Evolutionary conservation across 495 filamentous ascomycete genomes (phyloP).

Genomic region (Lentithecium fluviatile): DNA sequence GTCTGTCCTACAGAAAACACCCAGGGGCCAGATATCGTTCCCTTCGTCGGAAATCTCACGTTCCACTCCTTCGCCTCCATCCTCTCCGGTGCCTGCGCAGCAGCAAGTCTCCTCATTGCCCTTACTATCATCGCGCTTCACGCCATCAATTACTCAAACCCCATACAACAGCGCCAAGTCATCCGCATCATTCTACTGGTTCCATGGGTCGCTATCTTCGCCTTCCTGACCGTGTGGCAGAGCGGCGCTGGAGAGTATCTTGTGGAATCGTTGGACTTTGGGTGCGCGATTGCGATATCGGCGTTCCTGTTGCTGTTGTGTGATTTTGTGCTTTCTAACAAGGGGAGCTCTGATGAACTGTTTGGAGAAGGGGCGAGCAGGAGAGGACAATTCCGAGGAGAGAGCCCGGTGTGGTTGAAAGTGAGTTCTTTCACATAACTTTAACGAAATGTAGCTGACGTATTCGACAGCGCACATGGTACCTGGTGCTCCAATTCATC

Average conservation of each 20-base stretch:
- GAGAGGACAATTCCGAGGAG: constrained; percentile 7
- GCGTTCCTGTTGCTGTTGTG: constrained; percentile 29
- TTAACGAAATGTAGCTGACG: not conserved
- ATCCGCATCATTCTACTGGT: constrained; percentile 26
- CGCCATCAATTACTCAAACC: constrained; percentile 25
- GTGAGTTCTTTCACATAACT: not conserved
- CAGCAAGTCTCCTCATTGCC: constrained; percentile 4
- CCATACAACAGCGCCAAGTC: constrained; percentile 31
- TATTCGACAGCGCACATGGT: constrained; percentile 15
- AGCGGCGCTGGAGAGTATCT: constrained; percentile 18
- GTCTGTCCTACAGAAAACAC: constrained; percentile 13
- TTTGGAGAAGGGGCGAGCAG: constrained; percentile 16
- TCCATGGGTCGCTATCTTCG: constrained; percentile 22
- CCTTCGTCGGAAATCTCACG: constrained; percentile 17
- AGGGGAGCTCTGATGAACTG: constrained; percentile 19
- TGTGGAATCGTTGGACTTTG: constrained; percentile 13
- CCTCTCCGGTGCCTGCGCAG: constrained; percentile 14
- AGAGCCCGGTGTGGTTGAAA: constrained; percentile 28
- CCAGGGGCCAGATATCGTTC: constrained; percentile 14
- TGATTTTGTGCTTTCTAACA: constrained; percentile 15
- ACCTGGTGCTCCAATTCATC: constrained; percentile 38
- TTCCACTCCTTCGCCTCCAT: constrained; percentile 20
- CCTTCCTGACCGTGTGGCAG: constrained; percentile 15
- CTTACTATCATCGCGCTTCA: constrained; percentile 14
- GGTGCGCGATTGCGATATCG: constrained; percentile 20